Conservation (phyloP, 495 filamentous ascomycete species). For the Penicillium macrosclerotiorum region DNA sequence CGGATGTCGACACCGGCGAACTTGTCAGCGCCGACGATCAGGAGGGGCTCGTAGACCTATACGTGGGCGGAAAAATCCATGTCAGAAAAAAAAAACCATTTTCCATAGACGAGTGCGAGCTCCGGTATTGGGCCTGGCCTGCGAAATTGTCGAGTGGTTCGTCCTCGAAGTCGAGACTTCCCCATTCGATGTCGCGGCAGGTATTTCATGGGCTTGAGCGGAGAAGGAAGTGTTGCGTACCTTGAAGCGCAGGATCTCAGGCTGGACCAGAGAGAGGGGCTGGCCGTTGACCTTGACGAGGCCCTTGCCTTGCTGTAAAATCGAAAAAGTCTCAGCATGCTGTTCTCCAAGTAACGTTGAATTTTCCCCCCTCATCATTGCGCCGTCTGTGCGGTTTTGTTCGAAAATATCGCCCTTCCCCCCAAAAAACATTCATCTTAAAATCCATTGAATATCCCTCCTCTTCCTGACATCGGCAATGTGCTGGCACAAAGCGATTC, state of each 20-base stretch:
- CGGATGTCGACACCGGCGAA: constrained; percentile 97
- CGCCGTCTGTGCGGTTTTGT: constrained; percentile 11
- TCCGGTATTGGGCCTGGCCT: constrained; percentile 3
- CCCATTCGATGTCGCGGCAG: constrained; percentile 1
- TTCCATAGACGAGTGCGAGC: too few species aligned
- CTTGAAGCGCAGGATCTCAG: constrained; percentile 97
- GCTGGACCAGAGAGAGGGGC: constrained; percentile 88
- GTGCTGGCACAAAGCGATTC: background rate
- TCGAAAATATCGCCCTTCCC: constrained; percentile 8
- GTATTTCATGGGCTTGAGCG: constrained; percentile 1
- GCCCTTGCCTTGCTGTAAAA: constrained; percentile 76
- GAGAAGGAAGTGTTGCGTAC: constrained; percentile 39
- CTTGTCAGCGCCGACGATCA: constrained; percentile 94
- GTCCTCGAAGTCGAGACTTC: constrained; percentile 2
- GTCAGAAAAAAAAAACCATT: constrained; percentile 11
- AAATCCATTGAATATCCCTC: background rate
- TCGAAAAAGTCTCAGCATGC: constrained; percentile 34
- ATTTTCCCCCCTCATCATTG: constrained; percentile 15
- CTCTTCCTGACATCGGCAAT: constrained; percentile 1
- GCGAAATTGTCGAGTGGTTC: constrained; percentile 4
- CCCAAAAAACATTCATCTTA: constrained; percentile 5
- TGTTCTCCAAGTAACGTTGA: constrained; percentile 15
- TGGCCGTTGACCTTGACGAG: constrained; percentile 98
- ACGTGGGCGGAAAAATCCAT: constrained; percentile 4
- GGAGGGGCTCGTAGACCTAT: constrained; percentile 93